Percentiles rank a stretch among this genome's conserved stretches.
phyloP scores from a whole-genome alignment of 179 eudicot genomes.

The Beta lomatogona region DNA sequence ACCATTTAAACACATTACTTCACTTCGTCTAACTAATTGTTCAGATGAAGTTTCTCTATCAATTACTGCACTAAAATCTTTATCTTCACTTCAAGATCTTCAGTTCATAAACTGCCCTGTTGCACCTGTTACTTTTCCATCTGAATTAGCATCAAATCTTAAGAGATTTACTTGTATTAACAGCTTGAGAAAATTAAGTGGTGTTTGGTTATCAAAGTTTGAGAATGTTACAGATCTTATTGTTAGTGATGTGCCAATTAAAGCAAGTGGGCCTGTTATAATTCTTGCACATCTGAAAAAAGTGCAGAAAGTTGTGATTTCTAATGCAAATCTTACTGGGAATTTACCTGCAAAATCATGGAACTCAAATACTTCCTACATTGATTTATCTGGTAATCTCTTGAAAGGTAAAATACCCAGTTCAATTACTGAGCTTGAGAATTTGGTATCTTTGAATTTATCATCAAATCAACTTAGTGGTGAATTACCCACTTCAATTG shows the following conservation, averaged over 20 bases:
- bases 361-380: conserved; percentile 49
- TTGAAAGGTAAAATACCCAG: conserved; percentile 55
- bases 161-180: conserved; percentile 55
- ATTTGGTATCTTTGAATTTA: conserved; percentile 50
- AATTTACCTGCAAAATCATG: conserved; percentile 56
- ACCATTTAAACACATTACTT: conserved; percentile 68
- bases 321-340: conserved; percentile 58
- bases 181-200: conserved; percentile 52
- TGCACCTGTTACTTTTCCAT: conserved; percentile 46
- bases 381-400: conserved; percentile 64
- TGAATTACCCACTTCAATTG: conserved; percentile 61
- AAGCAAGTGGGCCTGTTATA: conserved; percentile 56
- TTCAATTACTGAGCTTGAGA: conserved; percentile 53
- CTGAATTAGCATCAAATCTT: conserved; percentile 48
- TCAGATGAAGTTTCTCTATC: conserved; percentile 55
- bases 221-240: conserved; percentile 60
- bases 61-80: conserved; percentile 61
- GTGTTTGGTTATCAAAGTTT: conserved; percentile 51
- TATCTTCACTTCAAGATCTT: conserved; percentile 60
- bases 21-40: conserved; percentile 68
- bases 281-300: conserved; percentile 41
- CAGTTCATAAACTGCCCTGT: conserved; percentile 63
- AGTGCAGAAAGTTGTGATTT: conserved; percentile 46
- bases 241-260: conserved; percentile 40
- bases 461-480: conserved; percentile 58